Percentiles rank a stretch among this genome's conserved stretches.
Conservation (phyloP, 2,329 filamentous ascomycete genomes). For the Alternaria panax region DNA sequence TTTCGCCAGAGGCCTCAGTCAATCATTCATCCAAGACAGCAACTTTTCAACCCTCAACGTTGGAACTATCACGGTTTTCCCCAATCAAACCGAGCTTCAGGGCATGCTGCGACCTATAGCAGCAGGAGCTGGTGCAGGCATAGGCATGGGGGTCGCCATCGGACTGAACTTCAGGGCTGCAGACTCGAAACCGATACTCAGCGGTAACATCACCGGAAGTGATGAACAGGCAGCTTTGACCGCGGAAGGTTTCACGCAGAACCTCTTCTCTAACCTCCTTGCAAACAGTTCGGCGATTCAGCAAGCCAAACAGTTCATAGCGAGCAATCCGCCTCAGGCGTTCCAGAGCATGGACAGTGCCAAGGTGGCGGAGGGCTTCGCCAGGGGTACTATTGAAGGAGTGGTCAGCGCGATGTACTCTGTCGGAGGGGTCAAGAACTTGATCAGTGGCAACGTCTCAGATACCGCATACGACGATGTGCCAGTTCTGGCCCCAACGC, state of each 20-base stretch:
- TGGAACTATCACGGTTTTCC: slow-evolving; percentile 7
- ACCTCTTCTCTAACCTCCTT: slow-evolving; percentile 31
- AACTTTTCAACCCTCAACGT: slow-evolving; percentile 25
- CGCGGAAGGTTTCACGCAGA: slow-evolving; percentile 33
- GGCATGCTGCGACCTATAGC: slow-evolving; percentile 29
- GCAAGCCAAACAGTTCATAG: slow-evolving; percentile 7
- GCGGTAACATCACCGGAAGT: slow-evolving; percentile 13
- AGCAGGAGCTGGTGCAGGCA: slow-evolving; percentile 39
- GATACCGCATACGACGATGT: slow-evolving; percentile 28
- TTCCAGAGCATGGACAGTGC: slow-evolving; percentile 21
- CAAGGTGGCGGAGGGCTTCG: slow-evolving; percentile 38
- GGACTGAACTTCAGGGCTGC: slow-evolving; percentile 26
- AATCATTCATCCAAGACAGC: slow-evolving; percentile 32
- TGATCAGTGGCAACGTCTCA: slow-evolving; percentile 35
- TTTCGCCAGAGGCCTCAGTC: slow-evolving; percentile 36
- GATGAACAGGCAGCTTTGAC: slow-evolving; percentile 23
- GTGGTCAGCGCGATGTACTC: slow-evolving; percentile 32
- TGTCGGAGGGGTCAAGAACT: slow-evolving; percentile 37
- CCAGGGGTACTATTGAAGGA: slow-evolving; percentile 38
- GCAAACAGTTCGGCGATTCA: slow-evolving; percentile 31
- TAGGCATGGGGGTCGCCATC: slow-evolving; percentile 36
- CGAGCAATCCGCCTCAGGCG: slow-evolving; percentile 8
- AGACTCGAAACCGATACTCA: slow-evolving; percentile 10
- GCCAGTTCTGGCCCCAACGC: slow-evolving; percentile 22
- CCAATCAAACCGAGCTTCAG: slow-evolving; percentile 14